These are phyloP conservation scores for Alternaria sp. DNA, from an alignment of 2,329 filamentous ascomycete species.

Conservation along the genomic window DNA sequence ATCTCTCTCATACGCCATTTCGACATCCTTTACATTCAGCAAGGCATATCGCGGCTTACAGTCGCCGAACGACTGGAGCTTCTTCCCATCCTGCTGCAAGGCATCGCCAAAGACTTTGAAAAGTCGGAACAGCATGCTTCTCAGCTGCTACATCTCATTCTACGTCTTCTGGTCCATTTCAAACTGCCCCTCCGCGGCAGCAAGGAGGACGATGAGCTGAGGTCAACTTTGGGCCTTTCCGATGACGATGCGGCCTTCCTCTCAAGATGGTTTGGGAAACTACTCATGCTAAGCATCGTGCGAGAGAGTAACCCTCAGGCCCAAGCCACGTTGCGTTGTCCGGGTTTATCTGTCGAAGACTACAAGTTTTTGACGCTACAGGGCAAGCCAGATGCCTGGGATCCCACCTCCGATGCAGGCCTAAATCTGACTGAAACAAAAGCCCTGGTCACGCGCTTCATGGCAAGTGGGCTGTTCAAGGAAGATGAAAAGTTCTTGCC, in stretches of 20 bases:
- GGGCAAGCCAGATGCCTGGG: slow-evolving; percentile 73
- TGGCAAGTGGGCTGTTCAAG: slow-evolving; percentile 84
- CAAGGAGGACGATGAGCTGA: slow-evolving; percentile 75
- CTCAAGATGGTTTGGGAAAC: slow-evolving; percentile 75
- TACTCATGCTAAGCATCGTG: slow-evolving; percentile 68
- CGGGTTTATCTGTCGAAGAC: slow-evolving; percentile 70
- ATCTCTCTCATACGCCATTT: slow-evolving; percentile 82
- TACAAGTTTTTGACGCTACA: slow-evolving; percentile 71
- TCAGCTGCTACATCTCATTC: slow-evolving; percentile 80
- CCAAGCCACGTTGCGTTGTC: slow-evolving; percentile 52
- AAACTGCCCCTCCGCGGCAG: slow-evolving; percentile 77
- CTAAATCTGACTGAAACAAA: slow-evolving; percentile 74
- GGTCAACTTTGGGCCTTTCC: slow-evolving; percentile 69
- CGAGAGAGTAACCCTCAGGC: slow-evolving; percentile 48
- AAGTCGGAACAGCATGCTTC: slow-evolving; percentile 63
- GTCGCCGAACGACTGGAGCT: slow-evolving; percentile 71
- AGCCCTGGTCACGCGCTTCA: slow-evolving; percentile 69
- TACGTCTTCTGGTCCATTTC: slow-evolving; percentile 75
- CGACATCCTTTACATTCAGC: slow-evolving; percentile 87
- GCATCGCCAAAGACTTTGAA: slow-evolving; percentile 66
- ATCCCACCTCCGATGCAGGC: slow-evolving; percentile 64
- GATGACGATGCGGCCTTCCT: slow-evolving; percentile 77
- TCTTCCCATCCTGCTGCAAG: slow-evolving; percentile 72
- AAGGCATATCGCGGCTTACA: slow-evolving; percentile 71
- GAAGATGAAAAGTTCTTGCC: slow-evolving; percentile 85